These are phyloP conservation scores for Coemansia sp. DNA, from an alignment of 192 early-diverging fungal species.

Conservation along the genomic window DNA sequence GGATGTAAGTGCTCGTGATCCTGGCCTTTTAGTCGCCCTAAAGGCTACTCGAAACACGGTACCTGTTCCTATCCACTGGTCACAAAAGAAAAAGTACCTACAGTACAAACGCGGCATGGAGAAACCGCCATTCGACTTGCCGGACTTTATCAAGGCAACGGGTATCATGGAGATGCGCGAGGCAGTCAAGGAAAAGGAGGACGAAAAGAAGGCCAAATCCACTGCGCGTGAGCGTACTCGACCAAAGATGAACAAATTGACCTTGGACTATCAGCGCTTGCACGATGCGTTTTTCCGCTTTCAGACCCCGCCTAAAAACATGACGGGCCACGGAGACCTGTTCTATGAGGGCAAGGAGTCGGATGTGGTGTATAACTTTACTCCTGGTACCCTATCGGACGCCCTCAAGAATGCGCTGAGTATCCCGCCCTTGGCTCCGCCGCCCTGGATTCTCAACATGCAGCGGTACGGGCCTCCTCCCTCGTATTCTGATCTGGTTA, in stretches of 20 bases:
- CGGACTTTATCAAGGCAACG: constrained; percentile 97
- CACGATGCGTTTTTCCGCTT: constrained; percentile 98
- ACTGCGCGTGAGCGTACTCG: constrained; percentile 86
- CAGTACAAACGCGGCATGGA: constrained; percentile 97
- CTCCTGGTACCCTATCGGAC: constrained; percentile 84
- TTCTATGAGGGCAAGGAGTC: constrained; percentile 98
- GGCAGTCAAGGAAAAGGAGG: constrained; percentile 86
- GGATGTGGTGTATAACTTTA: constrained; percentile 83
- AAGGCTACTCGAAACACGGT: constrained; percentile 94
- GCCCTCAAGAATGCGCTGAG: constrained; percentile 86
- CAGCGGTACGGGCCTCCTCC: constrained; percentile 97
- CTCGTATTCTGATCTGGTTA: constrained; percentile 85
- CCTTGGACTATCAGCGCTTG: constrained; percentile 96
- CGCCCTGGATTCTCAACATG: constrained; percentile 99
- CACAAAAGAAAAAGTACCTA: constrained; percentile 94
- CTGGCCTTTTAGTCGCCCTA: constrained; percentile 85
- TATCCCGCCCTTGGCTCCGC: constrained; percentile 90
- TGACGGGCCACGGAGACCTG: constrained; percentile 50
- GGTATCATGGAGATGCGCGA: constrained; percentile 97
- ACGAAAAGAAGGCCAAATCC: constrained; percentile 74
- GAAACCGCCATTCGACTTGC: constrained; percentile 92
- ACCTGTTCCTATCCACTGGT: constrained; percentile 95
- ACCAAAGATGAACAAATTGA: constrained; percentile 96
- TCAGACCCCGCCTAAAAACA: constrained; percentile 72
- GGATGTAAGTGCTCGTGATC: constrained; percentile 91